phyloP scores from a whole-genome alignment of 2,329 filamentous ascomycete genomes.

The Lomentospora prolificans region DNA sequence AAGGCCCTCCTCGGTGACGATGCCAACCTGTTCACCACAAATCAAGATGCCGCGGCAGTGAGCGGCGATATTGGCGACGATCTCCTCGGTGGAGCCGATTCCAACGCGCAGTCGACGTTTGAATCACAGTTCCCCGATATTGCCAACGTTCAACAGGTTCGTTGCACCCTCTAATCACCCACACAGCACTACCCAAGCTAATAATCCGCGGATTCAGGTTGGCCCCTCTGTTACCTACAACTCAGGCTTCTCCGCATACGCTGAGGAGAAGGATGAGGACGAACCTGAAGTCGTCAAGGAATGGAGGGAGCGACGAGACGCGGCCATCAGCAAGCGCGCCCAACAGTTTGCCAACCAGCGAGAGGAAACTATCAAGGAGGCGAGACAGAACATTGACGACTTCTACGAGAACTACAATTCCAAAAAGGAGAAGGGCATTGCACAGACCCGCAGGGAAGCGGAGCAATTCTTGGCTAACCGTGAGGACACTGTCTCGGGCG shows the following conservation, averaged over 20 bases:
- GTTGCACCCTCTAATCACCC: constrained; percentile 10
- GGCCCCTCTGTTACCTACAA: constrained; percentile 54
- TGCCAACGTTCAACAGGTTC: constrained; percentile 55
- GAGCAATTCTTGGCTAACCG: constrained; percentile 83
- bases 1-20: constrained; percentile 86
- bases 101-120: constrained; percentile 47
- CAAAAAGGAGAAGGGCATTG: constrained; percentile 89
- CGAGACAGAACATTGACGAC: constrained; percentile 90
- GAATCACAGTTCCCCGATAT: constrained; percentile 89
- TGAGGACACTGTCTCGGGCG: constrained; percentile 87
- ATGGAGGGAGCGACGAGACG: constrained; percentile 87
- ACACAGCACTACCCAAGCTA: not conserved
- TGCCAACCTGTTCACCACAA: constrained; percentile 77
- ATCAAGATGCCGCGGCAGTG: constrained; percentile 50
- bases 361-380: constrained; percentile 75
- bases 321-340: constrained; percentile 71
- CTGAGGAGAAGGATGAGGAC: constrained; percentile 52
- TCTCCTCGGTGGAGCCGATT: constrained; percentile 58
- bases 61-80: constrained; percentile 57
- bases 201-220: constrained; percentile 44
- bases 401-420: constrained; percentile 99
- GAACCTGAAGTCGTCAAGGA: constrained; percentile 82
- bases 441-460: constrained; percentile 81
- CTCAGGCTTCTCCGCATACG: constrained; percentile 49
- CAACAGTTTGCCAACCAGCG: constrained; percentile 77